Conservation (phyloP, 2,329 filamentous ascomycete species). For the Epichloe amarillans region DNA sequence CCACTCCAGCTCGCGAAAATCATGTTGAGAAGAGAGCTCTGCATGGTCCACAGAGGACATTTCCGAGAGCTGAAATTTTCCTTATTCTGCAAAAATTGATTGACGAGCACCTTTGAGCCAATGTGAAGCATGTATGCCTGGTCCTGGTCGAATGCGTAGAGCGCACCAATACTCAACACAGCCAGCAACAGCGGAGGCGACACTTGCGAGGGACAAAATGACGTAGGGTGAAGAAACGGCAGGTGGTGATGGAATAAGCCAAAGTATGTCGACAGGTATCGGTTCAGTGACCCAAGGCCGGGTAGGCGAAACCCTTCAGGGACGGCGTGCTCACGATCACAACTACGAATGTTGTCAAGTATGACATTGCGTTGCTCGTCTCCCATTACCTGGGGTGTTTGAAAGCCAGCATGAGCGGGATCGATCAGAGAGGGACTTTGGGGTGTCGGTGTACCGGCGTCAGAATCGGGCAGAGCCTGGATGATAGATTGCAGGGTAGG, state of each 20-base stretch:
- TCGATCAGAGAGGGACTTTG: conserved; percentile 60
- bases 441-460: conserved; percentile 56
- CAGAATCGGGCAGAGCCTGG: conserved; percentile 55
- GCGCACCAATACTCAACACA: conserved; percentile 84
- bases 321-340: conserved; percentile 69
- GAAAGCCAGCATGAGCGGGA: conserved; percentile 50
- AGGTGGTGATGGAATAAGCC: conserved; percentile 93
- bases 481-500: conserved; percentile 60
- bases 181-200: conserved; percentile 77
- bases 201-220: conserved; percentile 68
- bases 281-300: conserved; percentile 66
- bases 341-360: conserved; percentile 70
- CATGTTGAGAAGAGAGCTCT: conserved; percentile 94
- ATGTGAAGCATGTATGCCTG: conserved; percentile 96
- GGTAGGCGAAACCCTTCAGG: conserved; percentile 85
- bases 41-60: conserved; percentile 96
- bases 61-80: conserved; percentile 98
- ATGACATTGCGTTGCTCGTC: conserved; percentile 81
- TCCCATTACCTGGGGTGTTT: conserved; percentile 65
- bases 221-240: conserved; percentile 86
- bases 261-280: conserved; percentile 92
- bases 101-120: conserved; percentile 91
- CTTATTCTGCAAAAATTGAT: conserved; percentile 94
- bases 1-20: conserved; percentile 98
- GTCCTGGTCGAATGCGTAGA: conserved; percentile 95